Base-by-base conservation (phyloP, 2,329 filamentous ascomycete genomes). In the Trichoderma citrinoviride region DNA sequence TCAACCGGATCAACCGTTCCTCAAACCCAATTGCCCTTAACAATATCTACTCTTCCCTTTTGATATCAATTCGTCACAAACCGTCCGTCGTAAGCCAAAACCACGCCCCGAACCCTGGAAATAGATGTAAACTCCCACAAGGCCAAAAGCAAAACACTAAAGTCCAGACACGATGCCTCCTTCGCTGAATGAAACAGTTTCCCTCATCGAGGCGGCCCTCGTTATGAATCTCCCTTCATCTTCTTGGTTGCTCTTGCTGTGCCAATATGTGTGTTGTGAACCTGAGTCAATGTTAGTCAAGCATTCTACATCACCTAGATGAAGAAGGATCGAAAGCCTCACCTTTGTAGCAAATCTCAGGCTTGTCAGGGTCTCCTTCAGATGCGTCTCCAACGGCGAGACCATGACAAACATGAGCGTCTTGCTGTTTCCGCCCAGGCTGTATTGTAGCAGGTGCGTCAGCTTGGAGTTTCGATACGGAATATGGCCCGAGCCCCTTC, bases 331-430 rank as follows among this genome's bases (percentile, higher is more conserved):
- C 12, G 23, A 4, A n/a, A 21, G 7, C 33, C 61, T 49, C 44
- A 93, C 93, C 85, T 97, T 98, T 40, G 92, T 96, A 17, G 95
- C 95, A 77, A 99, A 99, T 73, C 95, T 90, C 77, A 99, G 82
- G 82, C 93, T 97, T 50, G 93, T 97, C 75, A 97, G 82, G 3
- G 93, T 97, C 82, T 99, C 95, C 73, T 90, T 90, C 69, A 97
- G 81, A 79, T 98, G 95, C 6, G 88, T 90, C 79, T 96, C 91
- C 66, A 98, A 81, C 40, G 95, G 95, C 71, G 90, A 95, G 64
- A 97, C 91, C 93, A 98, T 98, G 75, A 98, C 92, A 76, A 99
- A 97, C 95, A 99, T 99, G 72, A 99, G 88, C 0, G 95, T 99
- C 80, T 97, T 96, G 71, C 90, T 95, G 77, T 97, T 97, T 17